Evolutionary conservation across 1,284 basidiomycete species (phyloP), one percentile per base, ranked within the genome.

Genomic region (Psilocybe mexicana): DNA sequence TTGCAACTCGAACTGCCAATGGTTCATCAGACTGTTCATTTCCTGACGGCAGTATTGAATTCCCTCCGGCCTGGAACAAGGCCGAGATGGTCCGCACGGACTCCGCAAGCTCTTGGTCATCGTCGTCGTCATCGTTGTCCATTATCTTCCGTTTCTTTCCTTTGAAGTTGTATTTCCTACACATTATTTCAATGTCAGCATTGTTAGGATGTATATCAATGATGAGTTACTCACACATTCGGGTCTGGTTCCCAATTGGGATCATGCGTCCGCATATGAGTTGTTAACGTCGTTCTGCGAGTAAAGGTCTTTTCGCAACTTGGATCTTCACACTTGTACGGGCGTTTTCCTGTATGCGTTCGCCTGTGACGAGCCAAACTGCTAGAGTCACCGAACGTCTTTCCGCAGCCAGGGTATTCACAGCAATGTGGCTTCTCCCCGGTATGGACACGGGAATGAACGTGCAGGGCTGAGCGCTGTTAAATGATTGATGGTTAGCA

Each of bases 381-480:
- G 69, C 90, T 93, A 18, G 92, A 93, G 72, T 95, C 93, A 43
- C 91, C 87, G 72, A 95, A 95, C 6, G 87, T 89, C 73, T 88
- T 91, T 45, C 81, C 83, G 69, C 93, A 95, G 5, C 85, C 89
- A 10, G 90, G 88, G 69, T 91, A 92, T 73, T 92, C 90, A 74
- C 93, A 95, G 59, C 81, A 84, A 72, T 94, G 92, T 2, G 93
- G 93, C 69, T 92, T 92, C 77, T 95, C 93, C 49, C 93, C 93
- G 5, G 92, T 93, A 69, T 95, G 93, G 7, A 93, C 90, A 40
- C 93, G 87, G 55, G 84, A 80, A 71, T 95, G 93, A 3, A 95
- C 93, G 51, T 91, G 90, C 57, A 95, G 75, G 24, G 93, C 93
- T 4, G 92, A 93, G 54, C 90, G 84, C 91, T 93, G 68, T 51